Base-by-base conservation (phyloP, 139 green algal species). In the Diplosphaera chodatii region DNA sequence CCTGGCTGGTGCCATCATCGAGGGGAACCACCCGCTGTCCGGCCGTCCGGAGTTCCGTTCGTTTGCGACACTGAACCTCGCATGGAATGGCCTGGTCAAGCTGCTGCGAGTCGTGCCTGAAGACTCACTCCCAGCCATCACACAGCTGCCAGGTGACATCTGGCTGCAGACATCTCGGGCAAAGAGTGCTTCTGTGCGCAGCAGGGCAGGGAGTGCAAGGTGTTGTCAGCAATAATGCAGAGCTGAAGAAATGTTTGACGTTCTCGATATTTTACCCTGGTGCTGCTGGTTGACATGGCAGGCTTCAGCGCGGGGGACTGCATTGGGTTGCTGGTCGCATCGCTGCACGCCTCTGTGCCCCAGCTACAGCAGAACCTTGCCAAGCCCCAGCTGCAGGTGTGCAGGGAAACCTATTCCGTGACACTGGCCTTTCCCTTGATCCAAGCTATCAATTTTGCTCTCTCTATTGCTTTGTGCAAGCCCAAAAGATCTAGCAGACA, bases 61-160 rank as follows among this genome's bases (percentile, higher is more conserved):
- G 41, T 77, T 77, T 68, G 65, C 65, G 1, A 32, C 64, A 0
- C 65, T 77, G 6, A 77, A 77, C 3, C 8, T 72, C 1, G 66
- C 72, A 0, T 77, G 72, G 65, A 63, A 5, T 32, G 33, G 72
- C 27, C 20, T 77, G 40, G 33, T 66, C 15, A 67, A 41, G 65
- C 30, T 70, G 64, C 64, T 70, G 71, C 40, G 66, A 40, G 29
- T 33, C 4, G 30, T 40, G 48, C 48, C 48, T 10, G 13, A 23
- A 18, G 16, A 23, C 18, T 23, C 10, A 3, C 48, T 10, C 10
- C 16, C 48, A n/a, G 16, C 16, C 18, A 4, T 59, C 48, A 25
- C 16, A 18, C 48, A 59, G 48, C 48, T 59, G 10, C 3, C 22
- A 23, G 48, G 27, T 32, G 21, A n/a, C n/a, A n/a, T n/a, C n/a